Base-by-base conservation (phyloP, 305 asterid genomes). In the Plantago coronopus region DNA sequence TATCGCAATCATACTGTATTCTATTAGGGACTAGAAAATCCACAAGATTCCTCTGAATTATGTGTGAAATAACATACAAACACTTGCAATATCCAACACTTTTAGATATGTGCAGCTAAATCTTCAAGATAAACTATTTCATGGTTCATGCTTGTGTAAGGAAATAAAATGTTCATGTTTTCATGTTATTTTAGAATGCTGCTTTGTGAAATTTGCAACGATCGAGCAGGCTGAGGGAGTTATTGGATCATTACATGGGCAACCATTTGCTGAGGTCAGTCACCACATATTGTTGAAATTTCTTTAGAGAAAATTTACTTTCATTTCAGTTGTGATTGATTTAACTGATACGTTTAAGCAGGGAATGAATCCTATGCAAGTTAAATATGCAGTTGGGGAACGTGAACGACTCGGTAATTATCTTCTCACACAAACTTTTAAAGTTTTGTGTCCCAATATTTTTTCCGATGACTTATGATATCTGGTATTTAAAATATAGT, bases 251-350 rank as follows among this genome's bases (percentile, higher is more conserved):
- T 78, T 84, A 72, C 67, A 84, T 62, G 76, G 71, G 62, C 86
- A 72, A 73, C 82, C 74, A 15, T 86, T 86, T 72, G 82, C 89
- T 50, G 91, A 94, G 97, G 97, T 88, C 70, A 81, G 95, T 86
- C 60, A 64, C 68, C 29, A 20, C 48, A 19, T 29, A 58, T 34
- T 38, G 53, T 18, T 50, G 60, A 47, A 48, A n/a, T 17, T 42
- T 67, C 65, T 65, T 62, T 44, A 62, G 34, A 42, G 42, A 54
- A 42, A 46, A 19, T 44, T 70, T 74, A 17, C 38, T 43, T 51
- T 34, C 54, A 11, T 31, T 64, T 57, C 48, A 40, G 34, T 53
- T 61, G 50, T 56, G 9, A 45, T 10, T 65, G 57, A 19, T 54
- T 40, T 62, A 61, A 67, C 67, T 20, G 45, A 60, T 72, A 29